phyloP scores from a whole-genome alignment of 192 early-diverging fungal species.

The Umbelopsis sp. region DNA sequence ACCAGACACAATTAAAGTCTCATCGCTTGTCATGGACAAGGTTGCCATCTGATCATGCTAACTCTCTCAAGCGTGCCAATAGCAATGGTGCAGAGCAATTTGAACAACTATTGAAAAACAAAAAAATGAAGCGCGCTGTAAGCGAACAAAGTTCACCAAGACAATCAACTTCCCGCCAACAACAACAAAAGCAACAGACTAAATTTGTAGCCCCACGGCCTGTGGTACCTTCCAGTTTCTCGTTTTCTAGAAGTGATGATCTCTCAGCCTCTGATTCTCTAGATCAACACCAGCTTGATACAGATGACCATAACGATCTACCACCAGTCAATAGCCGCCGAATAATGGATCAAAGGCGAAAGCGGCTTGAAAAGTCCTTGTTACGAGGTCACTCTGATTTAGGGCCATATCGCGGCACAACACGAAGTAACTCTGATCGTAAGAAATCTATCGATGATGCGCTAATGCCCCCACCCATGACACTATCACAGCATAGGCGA shows the following conservation, averaged over 20 bases:
- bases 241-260: not conserved
- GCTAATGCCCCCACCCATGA: not conserved
- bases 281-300: not conserved
- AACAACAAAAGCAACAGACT: not conserved
- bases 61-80: not conserved
- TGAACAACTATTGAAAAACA: constrained; percentile 10
- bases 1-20: not conserved
- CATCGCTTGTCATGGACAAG: constrained; percentile 1
- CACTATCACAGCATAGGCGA: not conserved
- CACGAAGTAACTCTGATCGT: not conserved
- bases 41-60: not conserved
- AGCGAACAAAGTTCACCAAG: constrained; percentile 4
- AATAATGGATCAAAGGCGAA: not conserved
- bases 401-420: not conserved
- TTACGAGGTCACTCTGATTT: constrained; percentile 6
- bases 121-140: constrained; percentile 9
- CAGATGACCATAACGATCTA: not conserved
- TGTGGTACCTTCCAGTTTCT: not conserved
- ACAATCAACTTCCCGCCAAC: not conserved
- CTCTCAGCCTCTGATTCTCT: not conserved
- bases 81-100: constrained; percentile 13
- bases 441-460: constrained; percentile 3
- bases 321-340: constrained; percentile 1
- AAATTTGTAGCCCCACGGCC: not conserved
- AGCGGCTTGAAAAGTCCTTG: not conserved